These are phyloP conservation scores for Neurospora hispaniola DNA, from an alignment of 495 filamentous ascomycete genomes.

Conservation along the genomic window DNA sequence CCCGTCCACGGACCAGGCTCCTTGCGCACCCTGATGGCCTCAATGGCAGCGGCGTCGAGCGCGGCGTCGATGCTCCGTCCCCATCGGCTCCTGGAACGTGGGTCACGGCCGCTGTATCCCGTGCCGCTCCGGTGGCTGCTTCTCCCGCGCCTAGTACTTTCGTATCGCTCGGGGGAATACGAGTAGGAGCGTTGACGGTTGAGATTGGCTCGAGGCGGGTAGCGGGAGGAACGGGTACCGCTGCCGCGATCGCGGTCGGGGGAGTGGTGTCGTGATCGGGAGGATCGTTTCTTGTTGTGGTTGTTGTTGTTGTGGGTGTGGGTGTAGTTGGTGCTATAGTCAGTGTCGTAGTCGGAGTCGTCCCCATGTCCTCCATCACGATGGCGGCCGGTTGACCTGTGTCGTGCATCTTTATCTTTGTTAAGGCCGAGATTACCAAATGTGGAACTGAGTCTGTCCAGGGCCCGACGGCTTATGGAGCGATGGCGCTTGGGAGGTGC, in stretches of 20 bases:
- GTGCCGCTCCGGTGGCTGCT: background rate
- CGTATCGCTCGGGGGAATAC: background rate
- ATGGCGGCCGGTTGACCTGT: background rate
- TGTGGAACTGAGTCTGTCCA: slow-evolving; percentile 15
- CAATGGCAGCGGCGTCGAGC: slow-evolving; percentile 30
- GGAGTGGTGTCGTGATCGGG: background rate
- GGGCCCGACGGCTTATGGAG: slow-evolving; percentile 13
- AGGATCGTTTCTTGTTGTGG: background rate
- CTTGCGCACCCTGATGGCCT: slow-evolving; percentile 32
- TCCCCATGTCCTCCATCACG: background rate
- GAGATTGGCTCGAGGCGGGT: slow-evolving; percentile 3
- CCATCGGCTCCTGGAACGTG: slow-evolving; percentile 2
- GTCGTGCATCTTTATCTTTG: background rate
- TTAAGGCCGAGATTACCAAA: slow-evolving; percentile 10
- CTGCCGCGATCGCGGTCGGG: background rate
- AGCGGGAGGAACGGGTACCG: background rate
- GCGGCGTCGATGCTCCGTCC: slow-evolving; percentile 17
- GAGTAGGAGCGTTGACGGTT: background rate
- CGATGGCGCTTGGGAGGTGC: slow-evolving; percentile 10
- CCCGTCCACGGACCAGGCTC: slow-evolving; percentile 32
- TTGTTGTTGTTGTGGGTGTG: background rate
- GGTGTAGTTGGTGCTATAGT: background rate
- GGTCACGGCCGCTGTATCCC: background rate
- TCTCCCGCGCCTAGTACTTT: background rate
- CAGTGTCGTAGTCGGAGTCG: background rate